phyloP scores from a whole-genome alignment of 208 protist genomes.

The Lotmaria passim region DNA sequence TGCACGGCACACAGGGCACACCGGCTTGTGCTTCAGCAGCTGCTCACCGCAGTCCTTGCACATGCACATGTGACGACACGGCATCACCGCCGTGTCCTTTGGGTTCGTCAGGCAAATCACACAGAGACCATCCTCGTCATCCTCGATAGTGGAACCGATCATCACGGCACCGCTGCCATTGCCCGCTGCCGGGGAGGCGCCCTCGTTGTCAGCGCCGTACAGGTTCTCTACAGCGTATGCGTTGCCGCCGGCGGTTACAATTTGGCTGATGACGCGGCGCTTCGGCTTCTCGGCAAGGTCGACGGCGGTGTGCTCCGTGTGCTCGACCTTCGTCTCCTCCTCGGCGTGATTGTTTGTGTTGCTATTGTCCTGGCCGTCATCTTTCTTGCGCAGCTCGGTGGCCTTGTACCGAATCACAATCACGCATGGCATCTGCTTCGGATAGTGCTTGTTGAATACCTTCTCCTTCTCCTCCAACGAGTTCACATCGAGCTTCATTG shows the following conservation, averaged over 20 bases:
- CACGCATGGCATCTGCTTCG: constrained; percentile 91
- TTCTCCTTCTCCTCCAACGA: constrained; percentile 85
- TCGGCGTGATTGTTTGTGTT: constrained; percentile 28
- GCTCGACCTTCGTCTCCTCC: constrained; percentile 69
- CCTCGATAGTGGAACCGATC: constrained; percentile 78
- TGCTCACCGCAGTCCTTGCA: constrained; percentile 94
- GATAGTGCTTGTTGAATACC: constrained; percentile 89
- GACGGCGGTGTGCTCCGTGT: constrained; percentile 90
- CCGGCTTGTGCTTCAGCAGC: constrained; percentile 91
- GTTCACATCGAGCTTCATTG: constrained; percentile 75
- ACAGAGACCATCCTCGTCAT: constrained; percentile 88
- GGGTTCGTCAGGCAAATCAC: constrained; percentile 94
- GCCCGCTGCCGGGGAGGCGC: constrained; percentile 31
- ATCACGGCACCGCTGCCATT: constrained; percentile 65
- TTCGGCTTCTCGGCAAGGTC: constrained; percentile 78
- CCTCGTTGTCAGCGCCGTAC: constrained; percentile 82
- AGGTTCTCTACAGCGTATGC: constrained; percentile 91
- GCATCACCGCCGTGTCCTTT: constrained; percentile 93
- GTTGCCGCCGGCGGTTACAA: constrained; percentile 73
- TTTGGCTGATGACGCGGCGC: constrained; percentile 86
- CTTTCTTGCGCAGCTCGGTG: constrained; percentile 64
- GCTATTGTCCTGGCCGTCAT: constrained; percentile 31
- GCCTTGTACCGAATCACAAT: constrained; percentile 87
- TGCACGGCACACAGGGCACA: constrained; percentile 94
- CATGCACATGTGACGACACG: constrained; percentile 95